Base-by-base conservation (phyloP, 2,329 filamentous ascomycete species). In the Knoxdaviesia proteae region DNA sequence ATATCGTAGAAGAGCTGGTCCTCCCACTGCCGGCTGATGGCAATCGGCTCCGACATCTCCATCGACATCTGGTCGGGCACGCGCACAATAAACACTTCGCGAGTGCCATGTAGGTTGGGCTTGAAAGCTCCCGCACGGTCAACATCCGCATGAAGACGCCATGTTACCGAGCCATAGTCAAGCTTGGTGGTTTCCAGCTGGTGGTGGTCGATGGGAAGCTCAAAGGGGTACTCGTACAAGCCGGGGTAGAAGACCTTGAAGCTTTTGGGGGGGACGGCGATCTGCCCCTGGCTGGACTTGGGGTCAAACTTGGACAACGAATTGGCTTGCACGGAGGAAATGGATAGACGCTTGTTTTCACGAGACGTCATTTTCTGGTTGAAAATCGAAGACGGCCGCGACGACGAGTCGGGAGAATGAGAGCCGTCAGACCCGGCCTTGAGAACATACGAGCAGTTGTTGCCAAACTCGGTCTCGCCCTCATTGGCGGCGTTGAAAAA, bases 1-100 rank as follows among this genome's bases (percentile, higher is more conserved):
- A 94, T 94, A 53, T 94, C 87, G 60, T 94, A 94, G 53, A 92
- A 84, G 33, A 94, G 65, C 54, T 94, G 87, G 50, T 94, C 86
- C 56, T 94, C 87, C 87, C 87, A 94, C 47, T 84, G 86, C 20
- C 87, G 70, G 49, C 82, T 88, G 53, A 94, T 94, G 7, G 86
- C 88, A 52, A 94, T 94, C 3, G 87, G 87, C 55, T 94, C 87
- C 31, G 86, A 80, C 58, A 84, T 84, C 58, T 94, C 87, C 30
- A 94, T 65, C 0, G 86, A 94, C 39, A 86, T 74, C 58, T 93
- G 84, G 40, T 88, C 76, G 0, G 87, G 87, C 4, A 90, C 77
- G 38, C 87, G 78, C 42, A 94, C 84, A 40, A 94, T 74, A 6
- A 71, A 72, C 3, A 94, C 77, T 56, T 94, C 86, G 55, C 86